Conservation (phyloP, 768 basidiomycete species). For the Suillus alpinus region DNA sequence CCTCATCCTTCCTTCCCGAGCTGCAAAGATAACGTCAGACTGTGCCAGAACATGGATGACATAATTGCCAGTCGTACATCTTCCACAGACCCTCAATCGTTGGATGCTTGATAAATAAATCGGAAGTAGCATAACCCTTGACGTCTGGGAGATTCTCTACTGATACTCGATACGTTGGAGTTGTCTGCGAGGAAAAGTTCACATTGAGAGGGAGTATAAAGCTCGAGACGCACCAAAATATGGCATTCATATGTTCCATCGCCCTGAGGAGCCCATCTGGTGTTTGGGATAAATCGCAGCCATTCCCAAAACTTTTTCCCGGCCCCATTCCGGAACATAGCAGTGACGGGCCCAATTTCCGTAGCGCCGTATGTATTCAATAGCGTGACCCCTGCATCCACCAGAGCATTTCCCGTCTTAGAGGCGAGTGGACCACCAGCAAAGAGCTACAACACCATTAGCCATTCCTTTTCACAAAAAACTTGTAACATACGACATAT, state of each 20-base stretch:
- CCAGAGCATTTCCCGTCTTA: conserved; percentile 32
- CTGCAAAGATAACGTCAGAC: no score
- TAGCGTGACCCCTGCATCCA: conserved; percentile 30
- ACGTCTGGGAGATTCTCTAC: conserved; percentile 36
- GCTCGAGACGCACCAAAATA: conserved; percentile 28
- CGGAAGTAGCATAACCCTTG: conserved; percentile 39
- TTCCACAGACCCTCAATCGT: no score
- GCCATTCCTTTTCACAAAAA: no score
- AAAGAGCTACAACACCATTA: conserved; percentile 23
- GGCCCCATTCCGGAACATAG: conserved; percentile 12
- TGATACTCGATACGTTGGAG: conserved; percentile 1
- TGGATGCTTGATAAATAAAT: no score
- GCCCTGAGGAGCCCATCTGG: conserved; percentile 32
- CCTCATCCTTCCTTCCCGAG: no score
- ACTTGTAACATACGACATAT: conserved; percentile 21
- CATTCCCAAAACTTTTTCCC: conserved; percentile 33
- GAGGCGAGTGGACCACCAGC: conserved; percentile 38
- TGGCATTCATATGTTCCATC: conserved; percentile 36
- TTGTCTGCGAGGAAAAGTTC: conserved; percentile 1
- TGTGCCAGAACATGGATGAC: no score
- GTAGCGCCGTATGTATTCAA: conserved; percentile 37
- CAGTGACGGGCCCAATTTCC: conserved; percentile 13
- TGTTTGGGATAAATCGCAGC: conserved; percentile 22
- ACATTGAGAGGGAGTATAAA: neutral
- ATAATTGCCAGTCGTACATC: no score